Base-by-base conservation (phyloP, 495 filamentous ascomycete genomes). In the Daldinia decipiens region DNA sequence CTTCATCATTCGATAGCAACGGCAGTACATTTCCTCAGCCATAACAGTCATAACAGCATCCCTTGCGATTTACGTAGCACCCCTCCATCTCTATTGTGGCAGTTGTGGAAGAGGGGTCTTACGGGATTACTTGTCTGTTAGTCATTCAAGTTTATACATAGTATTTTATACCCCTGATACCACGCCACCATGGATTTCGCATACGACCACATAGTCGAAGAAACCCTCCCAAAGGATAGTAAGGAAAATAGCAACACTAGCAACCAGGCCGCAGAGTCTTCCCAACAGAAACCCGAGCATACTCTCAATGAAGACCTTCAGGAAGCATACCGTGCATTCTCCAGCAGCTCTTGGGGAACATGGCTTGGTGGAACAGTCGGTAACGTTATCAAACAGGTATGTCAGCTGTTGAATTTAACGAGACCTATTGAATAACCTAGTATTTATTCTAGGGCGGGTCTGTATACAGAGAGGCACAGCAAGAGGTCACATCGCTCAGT, bases 151-250 rank as follows among this genome's bases (percentile, higher is more conserved):
- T n/a, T 5, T 45, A 43, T 43, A 40, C 32, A 43, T 43, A 40
- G 11, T 34, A 67, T 64, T 62, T 59, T 62, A 78, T 47, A 65
- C 50, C 54, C 58, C 76, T 74, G 29, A 68, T 79, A 38, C 62
- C 68, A 72, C 79, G 40, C 62, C 68, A 72, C 61, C 73, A 99
- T 99, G 95, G 95, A 99, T 86, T 80, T 97, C 73, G 94, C 95
- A 40, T 99, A 98, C 86, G 95, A 99, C 76, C 94, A 97, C 79
- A 96, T 99, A 73, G 91, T 93, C 76, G 93, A 97, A 82, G 91
- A 94, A 77, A 85, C 87, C 59, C 83, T 93, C 68, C 83, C 86
- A 24, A 87, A 92, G 45, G 86, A 91, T 51, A 78, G 83, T 60
- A 76, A 79, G 29, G 75, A 80, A 50, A 83, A 82, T 54, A 85